Conservation (phyloP, 2,329 filamentous ascomycete species). For the Trichoderma lentiforme region DNA sequence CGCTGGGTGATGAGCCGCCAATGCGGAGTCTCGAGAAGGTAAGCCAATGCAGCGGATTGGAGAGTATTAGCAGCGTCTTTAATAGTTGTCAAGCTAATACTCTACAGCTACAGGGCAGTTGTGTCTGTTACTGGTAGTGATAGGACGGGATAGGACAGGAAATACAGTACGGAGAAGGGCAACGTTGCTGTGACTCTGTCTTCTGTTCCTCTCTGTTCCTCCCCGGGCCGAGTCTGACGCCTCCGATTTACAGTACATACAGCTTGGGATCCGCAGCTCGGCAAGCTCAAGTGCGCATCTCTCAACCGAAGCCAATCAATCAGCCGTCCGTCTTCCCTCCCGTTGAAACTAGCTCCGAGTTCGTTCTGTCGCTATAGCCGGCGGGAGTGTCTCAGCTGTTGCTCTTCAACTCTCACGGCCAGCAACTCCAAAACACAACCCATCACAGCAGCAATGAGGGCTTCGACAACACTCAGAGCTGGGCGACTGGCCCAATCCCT, state of each 20-base stretch:
- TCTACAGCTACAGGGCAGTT: background rate
- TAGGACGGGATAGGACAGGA: background rate
- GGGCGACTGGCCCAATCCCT: slow-evolving; percentile 9
- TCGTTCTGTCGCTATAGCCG: background rate
- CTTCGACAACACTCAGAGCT: background rate
- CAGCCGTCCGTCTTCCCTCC: background rate
- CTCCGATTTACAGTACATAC: background rate
- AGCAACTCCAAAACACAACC: background rate
- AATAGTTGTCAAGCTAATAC: background rate
- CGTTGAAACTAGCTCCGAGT: background rate
- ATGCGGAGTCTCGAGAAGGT: slow-evolving; percentile 14
- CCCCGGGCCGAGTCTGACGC: background rate
- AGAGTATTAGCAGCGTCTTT: background rate
- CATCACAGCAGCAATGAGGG: slow-evolving; percentile 9
- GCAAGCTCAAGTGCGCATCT: background rate
- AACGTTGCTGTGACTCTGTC: background rate
- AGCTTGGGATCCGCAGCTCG: background rate
- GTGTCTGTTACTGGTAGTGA: background rate
- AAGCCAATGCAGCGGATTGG: background rate
- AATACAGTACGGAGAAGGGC: background rate
- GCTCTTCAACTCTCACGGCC: background rate
- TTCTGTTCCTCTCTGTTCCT: background rate
- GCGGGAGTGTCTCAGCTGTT: no score
- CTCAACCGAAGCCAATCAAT: background rate
- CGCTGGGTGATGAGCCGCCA: slow-evolving; percentile 1